Percentiles rank a stretch among this genome's conserved stretches.
Conservation (phyloP, 306 rosid species). For the Sphenostylis stenocarpa region DNA sequence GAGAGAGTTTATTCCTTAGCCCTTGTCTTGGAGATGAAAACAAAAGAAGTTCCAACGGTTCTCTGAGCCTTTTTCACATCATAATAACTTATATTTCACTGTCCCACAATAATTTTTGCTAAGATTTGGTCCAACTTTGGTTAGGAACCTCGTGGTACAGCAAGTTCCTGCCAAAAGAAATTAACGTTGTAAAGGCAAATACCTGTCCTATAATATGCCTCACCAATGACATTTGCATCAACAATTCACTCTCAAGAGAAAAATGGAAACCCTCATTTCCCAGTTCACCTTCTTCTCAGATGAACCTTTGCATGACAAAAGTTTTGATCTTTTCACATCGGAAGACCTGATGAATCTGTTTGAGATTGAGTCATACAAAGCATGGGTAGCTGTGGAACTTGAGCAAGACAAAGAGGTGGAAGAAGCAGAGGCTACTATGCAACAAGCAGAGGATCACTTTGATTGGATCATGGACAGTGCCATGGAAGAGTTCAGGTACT, state of each 20-base stretch:
- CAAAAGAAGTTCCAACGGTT: slow-evolving; percentile 18
- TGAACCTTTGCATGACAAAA: slow-evolving; percentile 65
- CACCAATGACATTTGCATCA: neutral
- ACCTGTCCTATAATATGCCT: neutral
- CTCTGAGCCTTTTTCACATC: neutral
- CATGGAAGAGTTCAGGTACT: slow-evolving; percentile 78
- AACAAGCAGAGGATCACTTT: slow-evolving; percentile 63
- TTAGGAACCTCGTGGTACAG: neutral
- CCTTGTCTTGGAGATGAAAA: neutral
- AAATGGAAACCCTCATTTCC: slow-evolving; percentile 75
- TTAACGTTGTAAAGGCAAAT: slow-evolving; percentile 5
- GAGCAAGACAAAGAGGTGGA: slow-evolving; percentile 52
- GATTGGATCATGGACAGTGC: slow-evolving; percentile 78
- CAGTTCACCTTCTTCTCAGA: slow-evolving; percentile 71
- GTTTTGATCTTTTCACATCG: slow-evolving; percentile 70
- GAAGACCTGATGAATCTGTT: slow-evolving; percentile 80
- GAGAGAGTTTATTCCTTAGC: neutral
- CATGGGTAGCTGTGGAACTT: slow-evolving; percentile 85
- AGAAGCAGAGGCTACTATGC: slow-evolving; percentile 55
- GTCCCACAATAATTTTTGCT: neutral
- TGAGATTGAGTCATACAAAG: slow-evolving; percentile 85
- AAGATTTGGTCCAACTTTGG: neutral
- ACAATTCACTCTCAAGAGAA: neutral
- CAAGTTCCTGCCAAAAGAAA: neutral
- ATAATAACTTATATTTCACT: neutral